Evolutionary conservation across 192 early-diverging fungal genomes (phyloP).

Genomic region (Rhizophagus clarus): DNA sequence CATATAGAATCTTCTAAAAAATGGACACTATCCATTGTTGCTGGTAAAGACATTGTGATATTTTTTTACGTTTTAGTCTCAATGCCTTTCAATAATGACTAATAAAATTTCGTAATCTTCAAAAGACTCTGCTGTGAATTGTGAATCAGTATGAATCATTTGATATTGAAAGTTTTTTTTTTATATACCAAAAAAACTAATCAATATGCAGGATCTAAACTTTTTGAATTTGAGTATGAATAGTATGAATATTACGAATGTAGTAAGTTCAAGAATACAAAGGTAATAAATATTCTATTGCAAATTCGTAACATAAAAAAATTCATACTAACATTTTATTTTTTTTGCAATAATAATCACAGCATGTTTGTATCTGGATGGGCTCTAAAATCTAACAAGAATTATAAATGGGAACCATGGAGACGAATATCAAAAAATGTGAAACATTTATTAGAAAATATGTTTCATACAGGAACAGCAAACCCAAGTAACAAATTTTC

Average conservation of each 20-base stretch:
- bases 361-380: background rate
- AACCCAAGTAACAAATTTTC: background rate
- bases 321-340: background rate
- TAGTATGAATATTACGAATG: background rate
- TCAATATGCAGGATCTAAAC: background rate
- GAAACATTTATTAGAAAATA: conserved; percentile 12
- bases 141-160: background rate
- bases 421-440: background rate
- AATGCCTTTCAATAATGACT: background rate
- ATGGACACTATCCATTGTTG: background rate
- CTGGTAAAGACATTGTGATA: background rate
- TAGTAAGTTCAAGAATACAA: background rate
- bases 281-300: background rate
- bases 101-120: background rate
- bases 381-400: background rate
- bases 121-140: background rate
- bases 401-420: background rate
- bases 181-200: background rate
- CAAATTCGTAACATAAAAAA: background rate
- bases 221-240: background rate
- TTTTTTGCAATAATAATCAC: background rate
- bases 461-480: background rate
- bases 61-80: background rate
- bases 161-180: background rate
- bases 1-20: too few species aligned